These are phyloP conservation scores for Extremus antarcticus DNA, from an alignment of 495 filamentous ascomycete species.

Conservation along the genomic window DNA sequence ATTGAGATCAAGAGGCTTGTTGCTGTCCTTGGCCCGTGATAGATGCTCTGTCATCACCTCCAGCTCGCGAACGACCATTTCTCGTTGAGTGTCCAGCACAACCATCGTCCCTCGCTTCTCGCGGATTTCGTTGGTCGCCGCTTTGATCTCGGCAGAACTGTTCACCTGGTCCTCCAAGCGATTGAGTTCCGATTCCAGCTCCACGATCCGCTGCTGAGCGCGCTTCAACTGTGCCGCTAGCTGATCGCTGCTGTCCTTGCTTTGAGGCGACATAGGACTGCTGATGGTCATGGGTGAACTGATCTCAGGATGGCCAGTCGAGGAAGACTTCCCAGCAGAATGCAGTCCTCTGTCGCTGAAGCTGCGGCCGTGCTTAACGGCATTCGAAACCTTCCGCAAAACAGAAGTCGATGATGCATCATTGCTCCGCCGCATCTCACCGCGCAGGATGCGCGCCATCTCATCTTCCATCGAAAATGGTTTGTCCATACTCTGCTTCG, in stretches of 20 bases:
- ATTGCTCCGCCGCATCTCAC: constrained; percentile 39
- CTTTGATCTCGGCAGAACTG: constrained; percentile 68
- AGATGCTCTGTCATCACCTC: constrained; percentile 74
- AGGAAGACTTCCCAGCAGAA: constrained; percentile 50
- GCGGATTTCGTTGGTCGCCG: constrained; percentile 70
- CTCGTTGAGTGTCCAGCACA: constrained; percentile 86
- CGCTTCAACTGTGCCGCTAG: constrained; percentile 69
- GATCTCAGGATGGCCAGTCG: constrained; percentile 41
- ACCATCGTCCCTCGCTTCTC: constrained; percentile 96
- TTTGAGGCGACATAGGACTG: constrained; percentile 59
- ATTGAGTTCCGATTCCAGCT: constrained; percentile 64
- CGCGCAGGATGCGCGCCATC: constrained; percentile 65
- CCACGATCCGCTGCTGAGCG: constrained; percentile 67
- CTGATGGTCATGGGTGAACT: constrained; percentile 63
- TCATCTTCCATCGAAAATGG: constrained; percentile 89
- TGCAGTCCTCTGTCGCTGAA: constrained; percentile 59
- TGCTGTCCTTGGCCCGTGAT: constrained; percentile 53
- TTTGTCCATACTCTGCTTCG: constrained; percentile 60
- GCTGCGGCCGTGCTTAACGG: constrained; percentile 85
- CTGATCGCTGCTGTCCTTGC: constrained; percentile 58
- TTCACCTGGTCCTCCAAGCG: constrained; percentile 39
- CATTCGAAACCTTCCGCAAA: constrained; percentile 78
- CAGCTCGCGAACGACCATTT: constrained; percentile 87
- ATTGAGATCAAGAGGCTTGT: constrained; percentile 30
- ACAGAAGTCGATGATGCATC: constrained; percentile 58